phyloP scores from a whole-genome alignment of 768 basidiomycete genomes.

The Pleurotus ostreatus region DNA sequence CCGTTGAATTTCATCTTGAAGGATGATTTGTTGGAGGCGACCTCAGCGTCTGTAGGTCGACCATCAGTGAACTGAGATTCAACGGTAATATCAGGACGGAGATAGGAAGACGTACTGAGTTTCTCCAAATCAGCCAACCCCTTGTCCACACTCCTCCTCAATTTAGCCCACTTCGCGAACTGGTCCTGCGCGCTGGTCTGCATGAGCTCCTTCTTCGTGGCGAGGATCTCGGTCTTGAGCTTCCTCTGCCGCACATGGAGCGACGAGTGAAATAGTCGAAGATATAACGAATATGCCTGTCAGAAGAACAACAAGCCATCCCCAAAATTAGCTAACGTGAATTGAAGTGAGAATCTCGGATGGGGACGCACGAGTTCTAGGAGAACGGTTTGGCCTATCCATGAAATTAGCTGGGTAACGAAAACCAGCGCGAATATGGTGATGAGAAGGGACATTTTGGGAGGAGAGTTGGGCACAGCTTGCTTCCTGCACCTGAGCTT shows the following conservation, averaged over 20 bases:
- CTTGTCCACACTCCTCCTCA: conserved; percentile 88
- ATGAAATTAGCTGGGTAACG: conserved; percentile 77
- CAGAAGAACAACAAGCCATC: too few relatives aligned
- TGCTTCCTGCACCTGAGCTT: neutral
- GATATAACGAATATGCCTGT: conserved; percentile 75
- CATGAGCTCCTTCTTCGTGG: conserved; percentile 78
- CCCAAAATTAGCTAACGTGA: neutral
- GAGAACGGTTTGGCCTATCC: conserved; percentile 86
- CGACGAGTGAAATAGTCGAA: conserved; percentile 57
- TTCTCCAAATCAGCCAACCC: conserved; percentile 87
- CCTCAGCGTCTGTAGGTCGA: conserved; percentile 54
- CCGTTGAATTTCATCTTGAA: conserved; percentile 73
- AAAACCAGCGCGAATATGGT: conserved; percentile 82
- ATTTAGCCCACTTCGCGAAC: conserved; percentile 97
- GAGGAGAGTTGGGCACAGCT: neutral
- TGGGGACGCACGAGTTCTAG: conserved; percentile 66
- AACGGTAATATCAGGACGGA: neutral
- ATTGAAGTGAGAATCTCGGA: conserved; percentile 7
- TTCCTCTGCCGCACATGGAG: conserved; percentile 54
- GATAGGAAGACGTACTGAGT: conserved; percentile 51
- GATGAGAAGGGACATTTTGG: conserved; percentile 69
- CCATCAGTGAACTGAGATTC: neutral
- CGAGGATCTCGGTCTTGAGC: conserved; percentile 78
- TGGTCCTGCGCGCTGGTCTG: conserved; percentile 95
- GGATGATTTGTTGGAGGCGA: conserved; percentile 51